Evolutionary conservation across 805 yeast genomes (phyloP).

Genomic region (Citeromyces nyonsensis): DNA sequence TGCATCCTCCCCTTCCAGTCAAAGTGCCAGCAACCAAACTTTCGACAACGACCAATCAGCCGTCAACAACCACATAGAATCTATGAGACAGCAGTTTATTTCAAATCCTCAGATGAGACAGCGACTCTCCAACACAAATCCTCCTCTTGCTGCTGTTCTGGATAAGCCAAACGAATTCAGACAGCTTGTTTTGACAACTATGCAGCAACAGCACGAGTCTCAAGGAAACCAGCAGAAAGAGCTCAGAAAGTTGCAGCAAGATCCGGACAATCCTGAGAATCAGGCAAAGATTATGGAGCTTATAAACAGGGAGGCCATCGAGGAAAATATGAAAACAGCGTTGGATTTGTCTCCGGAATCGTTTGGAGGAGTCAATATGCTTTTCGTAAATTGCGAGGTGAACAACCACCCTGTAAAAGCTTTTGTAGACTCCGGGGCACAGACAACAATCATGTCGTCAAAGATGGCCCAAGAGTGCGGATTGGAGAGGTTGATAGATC

Average conservation of each 20-base stretch:
- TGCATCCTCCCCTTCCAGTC: conserved; percentile 1
- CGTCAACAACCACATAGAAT: conserved; percentile 23
- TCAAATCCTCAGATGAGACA: conserved; percentile 16
- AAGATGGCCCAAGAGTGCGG: conserved; percentile 61
- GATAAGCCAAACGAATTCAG: conserved; percentile 33
- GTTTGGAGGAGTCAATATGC: conserved; percentile 72
- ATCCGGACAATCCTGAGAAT: conserved; percentile 59
- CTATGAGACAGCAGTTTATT: conserved; percentile 29
- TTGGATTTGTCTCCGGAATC: conserved; percentile 83
- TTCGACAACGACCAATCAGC: conserved; percentile 3
- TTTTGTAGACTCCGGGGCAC: conserved; percentile 95
- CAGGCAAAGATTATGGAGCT: conserved; percentile 52
- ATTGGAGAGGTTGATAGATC: conserved; percentile 60
- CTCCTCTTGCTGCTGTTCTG: conserved; percentile 28
- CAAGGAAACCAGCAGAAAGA: conserved; percentile 16
- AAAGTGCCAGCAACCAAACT: conserved; percentile 4
- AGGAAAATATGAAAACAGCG: conserved; percentile 69
- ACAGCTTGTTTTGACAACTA: conserved; percentile 16
- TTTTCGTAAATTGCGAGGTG: conserved; percentile 63
- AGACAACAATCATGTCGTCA: conserved; percentile 71
- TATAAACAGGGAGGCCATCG: conserved; percentile 56
- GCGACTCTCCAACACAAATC: conserved; percentile 21
- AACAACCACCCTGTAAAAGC: conserved; percentile 79
- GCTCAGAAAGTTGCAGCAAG: conserved; percentile 32
- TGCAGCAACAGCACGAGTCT: conserved; percentile 14